Base-by-base conservation (phyloP, 495 filamentous ascomycete species). In the Hypomontagnella submonticulosa region DNA sequence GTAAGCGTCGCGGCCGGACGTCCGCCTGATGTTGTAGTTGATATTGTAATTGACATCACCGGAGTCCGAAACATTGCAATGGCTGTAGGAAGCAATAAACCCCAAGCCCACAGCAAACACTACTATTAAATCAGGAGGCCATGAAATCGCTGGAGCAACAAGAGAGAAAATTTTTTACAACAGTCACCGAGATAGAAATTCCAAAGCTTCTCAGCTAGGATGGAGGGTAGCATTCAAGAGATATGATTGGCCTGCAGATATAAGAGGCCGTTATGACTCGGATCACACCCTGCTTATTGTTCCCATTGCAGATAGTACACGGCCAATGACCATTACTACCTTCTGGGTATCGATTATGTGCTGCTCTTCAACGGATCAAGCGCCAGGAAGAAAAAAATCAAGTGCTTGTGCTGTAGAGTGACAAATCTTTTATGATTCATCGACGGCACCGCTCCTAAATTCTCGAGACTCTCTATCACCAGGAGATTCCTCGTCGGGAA, bases 401-500 rank as follows among this genome's bases (percentile, higher is more conserved):
- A 38, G 37, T 12, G 6, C 20, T 50, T 10, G 30, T 7, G 36
- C 19, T 1, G 12, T 23, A 46, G 10, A 48, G 33, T 63, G 58
- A 56, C 59, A 60, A 63, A 64, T 64, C 34, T 41, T 43, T 43
- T 50, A 60, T n/a, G 3, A 20, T n/a, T 40, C 32, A 19, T 42
- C 42, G n/a, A 40, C 16, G 32, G 13, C 13, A 51, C 49, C 41
- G 32, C 38, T 52, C 56, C 51, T 20, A 27, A 34, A 48, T 18
- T 65, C 54, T 46, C 18, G 20, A 12, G 44, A 7, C 16, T 40
- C 63, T 32, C 16, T 37, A 12, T 11, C 20, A 43, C 38, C 38
- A 12, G 46, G 19, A 23, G 57, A 38, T 6, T 56, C 42, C 33
- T 81, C 80, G 52, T 83, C 80, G 5, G 77, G 79, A 47, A 84